phyloP scores from a whole-genome alignment of 495 filamentous ascomycete genomes.

The Letharia columbiana region DNA sequence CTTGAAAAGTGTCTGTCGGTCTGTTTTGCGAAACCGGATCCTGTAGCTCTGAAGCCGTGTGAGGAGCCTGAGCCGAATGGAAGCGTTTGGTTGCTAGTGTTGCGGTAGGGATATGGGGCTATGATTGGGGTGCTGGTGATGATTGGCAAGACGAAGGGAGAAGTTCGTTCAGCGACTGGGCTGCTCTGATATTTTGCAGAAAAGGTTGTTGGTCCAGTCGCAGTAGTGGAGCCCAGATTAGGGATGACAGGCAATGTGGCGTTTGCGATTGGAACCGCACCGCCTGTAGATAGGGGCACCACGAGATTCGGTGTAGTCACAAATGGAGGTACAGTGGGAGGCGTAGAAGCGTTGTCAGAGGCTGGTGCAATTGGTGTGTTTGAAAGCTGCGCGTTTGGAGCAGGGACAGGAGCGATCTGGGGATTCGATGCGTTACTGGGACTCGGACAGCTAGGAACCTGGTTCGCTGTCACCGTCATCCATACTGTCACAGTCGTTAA shows the following conservation, averaged over 20 bases:
- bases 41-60: background rate
- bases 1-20: background rate
- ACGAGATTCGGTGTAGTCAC: background rate
- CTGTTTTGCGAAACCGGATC: background rate
- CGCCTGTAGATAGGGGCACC: background rate
- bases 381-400: background rate
- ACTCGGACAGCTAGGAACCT: conserved; percentile 8
- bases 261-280: background rate
- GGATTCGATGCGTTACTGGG: conserved; percentile 12
- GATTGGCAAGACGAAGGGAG: background rate
- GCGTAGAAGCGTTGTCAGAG: background rate
- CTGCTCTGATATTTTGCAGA: background rate
- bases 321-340: background rate
- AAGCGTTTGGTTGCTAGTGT: conserved; percentile 4
- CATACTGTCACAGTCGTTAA: conserved; percentile 10
- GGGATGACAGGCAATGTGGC: background rate
- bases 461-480: conserved; percentile 10
- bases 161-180: background rate
- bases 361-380: background rate
- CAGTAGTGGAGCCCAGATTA: background rate
- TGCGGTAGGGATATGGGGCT: conserved; percentile 10
- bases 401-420: background rate
- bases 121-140: conserved; percentile 1
- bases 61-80: conserved; percentile 4
- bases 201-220: background rate